Evolutionary conservation across 208 protist species (phyloP).

Genomic region (Tetramitus jugosus): DNA sequence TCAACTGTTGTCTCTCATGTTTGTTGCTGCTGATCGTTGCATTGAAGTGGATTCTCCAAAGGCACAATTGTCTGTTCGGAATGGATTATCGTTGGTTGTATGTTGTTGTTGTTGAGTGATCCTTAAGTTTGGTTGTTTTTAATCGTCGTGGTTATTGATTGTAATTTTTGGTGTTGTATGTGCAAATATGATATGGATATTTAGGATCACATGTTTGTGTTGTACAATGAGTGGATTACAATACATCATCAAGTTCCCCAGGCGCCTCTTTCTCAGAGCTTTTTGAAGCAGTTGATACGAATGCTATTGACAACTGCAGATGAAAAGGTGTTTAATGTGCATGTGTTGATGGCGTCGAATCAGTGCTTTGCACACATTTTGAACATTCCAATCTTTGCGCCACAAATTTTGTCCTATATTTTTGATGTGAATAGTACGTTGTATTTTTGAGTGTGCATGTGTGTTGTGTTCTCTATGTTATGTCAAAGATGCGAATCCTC

Average conservation of each 20-base stretch:
- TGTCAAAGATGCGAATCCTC: too few species aligned
- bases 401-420: background rate
- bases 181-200: too few species aligned
- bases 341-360: background rate
- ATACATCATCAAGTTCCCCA: background rate
- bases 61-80: background rate
- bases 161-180: too few species aligned
- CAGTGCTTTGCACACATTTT: background rate
- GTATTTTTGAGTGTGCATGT: too few species aligned
- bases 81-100: conserved; percentile 4
- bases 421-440: background rate
- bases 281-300: background rate
- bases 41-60: conserved; percentile 4
- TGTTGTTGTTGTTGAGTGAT: background rate
- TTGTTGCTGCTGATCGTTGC: conserved; percentile 7
- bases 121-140: too few species aligned
- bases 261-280: background rate
- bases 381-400: background rate
- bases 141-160: too few species aligned
- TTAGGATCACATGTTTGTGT: background rate
- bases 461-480: too few species aligned
- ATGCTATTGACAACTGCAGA: background rate
- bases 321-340: background rate
- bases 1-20: background rate
- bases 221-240: background rate